phyloP scores from a whole-genome alignment of 2,329 filamentous ascomycete genomes.

The Ophiobolus disseminans region DNA sequence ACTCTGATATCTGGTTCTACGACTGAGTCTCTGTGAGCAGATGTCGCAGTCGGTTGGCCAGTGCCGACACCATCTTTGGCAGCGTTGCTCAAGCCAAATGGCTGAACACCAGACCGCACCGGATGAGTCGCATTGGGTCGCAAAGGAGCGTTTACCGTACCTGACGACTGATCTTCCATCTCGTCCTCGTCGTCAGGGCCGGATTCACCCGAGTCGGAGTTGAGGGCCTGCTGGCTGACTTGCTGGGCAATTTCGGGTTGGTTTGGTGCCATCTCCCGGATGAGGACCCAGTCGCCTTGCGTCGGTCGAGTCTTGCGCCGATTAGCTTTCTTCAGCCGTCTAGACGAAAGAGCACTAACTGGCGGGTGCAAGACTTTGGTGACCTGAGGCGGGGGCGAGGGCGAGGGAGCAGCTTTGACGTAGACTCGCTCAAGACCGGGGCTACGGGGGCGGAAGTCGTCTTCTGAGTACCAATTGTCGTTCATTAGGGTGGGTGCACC shows the following conservation, averaged over 20 bases:
- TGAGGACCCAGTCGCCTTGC: constrained; percentile 71
- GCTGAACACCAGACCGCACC: constrained; percentile 10
- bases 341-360: constrained; percentile 52
- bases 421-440: constrained; percentile 51
- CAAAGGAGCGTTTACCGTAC: constrained; percentile 11
- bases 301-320: constrained; percentile 61
- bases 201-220: constrained; percentile 50
- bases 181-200: constrained; percentile 55
- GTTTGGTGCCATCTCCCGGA: constrained; percentile 69
- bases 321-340: constrained; percentile 58
- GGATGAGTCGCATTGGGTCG: constrained; percentile 8
- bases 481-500: constrained; percentile 32
- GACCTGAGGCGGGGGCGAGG: constrained; percentile 55
- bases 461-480: constrained; percentile 57
- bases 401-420: constrained; percentile 59
- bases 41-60: constrained; percentile 14
- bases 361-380: constrained; percentile 30
- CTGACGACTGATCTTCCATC: constrained; percentile 32
- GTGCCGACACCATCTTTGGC: constrained; percentile 25
- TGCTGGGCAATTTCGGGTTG: constrained; percentile 68
- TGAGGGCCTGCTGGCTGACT: constrained; percentile 63
- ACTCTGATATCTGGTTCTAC: constrained; percentile 20
- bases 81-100: constrained; percentile 20
- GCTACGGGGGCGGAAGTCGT: constrained; percentile 55
- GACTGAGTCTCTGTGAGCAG: constrained; percentile 25